phyloP scores from a whole-genome alignment of 116 monocot species.

The Papilionanthe hybrid region DNA sequence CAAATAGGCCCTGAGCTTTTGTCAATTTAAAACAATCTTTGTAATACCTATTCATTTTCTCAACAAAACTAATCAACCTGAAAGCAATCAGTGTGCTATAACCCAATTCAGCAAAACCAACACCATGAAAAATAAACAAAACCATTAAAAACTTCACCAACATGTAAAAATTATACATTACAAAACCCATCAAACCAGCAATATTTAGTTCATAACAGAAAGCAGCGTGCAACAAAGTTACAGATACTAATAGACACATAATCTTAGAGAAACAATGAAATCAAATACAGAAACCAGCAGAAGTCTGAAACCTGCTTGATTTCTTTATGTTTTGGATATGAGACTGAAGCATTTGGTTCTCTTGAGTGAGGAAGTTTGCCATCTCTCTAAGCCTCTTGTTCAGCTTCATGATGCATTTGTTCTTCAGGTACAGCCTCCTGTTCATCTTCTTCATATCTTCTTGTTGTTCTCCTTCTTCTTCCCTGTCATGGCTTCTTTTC shows the following conservation, averaged over 20 bases:
- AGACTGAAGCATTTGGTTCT: not conserved
- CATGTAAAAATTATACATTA: not conserved
- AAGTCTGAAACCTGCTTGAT: not conserved
- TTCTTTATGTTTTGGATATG: not conserved
- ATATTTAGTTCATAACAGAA: not conserved
- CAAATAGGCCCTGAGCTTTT: too few relatives aligned
- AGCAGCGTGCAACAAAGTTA: not conserved
- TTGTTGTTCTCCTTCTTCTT: not conserved
- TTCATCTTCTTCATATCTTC: not conserved
- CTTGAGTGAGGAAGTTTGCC: not conserved
- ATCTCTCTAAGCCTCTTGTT: constrained; percentile 3
- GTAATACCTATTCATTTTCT: too few relatives aligned
- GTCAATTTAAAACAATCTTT: too few relatives aligned
- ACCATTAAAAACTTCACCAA: not conserved
- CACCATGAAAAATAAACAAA: not conserved
- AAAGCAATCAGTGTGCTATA: too few relatives aligned
- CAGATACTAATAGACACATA: not conserved
- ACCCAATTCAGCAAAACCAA: not conserved
- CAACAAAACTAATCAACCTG: too few relatives aligned
- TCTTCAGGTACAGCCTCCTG: not conserved
- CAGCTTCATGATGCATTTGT: not conserved
- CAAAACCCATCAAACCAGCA: not conserved
- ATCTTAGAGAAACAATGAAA: not conserved
- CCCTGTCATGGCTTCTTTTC: not conserved
- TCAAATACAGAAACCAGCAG: not conserved